A percentile compares a stretch with the other conserved stretches of the same genome.
phyloP scores from a whole-genome alignment of 116 monocot species.

The Phalaenopsis hybrid region DNA sequence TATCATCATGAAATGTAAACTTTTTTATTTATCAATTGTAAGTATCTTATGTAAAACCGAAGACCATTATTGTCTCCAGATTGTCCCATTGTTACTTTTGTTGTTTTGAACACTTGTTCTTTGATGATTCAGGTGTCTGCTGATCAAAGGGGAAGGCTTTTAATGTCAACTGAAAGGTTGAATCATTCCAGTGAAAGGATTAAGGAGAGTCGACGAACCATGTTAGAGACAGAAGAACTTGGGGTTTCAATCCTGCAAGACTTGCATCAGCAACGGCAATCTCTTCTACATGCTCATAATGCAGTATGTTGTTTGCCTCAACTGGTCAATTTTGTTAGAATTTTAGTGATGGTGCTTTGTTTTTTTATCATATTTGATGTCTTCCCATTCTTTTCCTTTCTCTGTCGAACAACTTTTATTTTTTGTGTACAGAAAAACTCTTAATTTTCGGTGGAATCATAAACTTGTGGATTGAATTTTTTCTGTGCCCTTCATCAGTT shows the following conservation, averaged over 20 bases:
- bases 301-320: conserved; percentile 14
- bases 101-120: neutral
- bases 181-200: conserved; percentile 47
- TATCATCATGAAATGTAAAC: neutral
- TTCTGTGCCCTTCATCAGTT: neutral
- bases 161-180: conserved; percentile 41
- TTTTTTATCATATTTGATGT: neutral
- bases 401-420: no score
- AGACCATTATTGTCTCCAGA: neutral
- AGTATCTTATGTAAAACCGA: neutral
- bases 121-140: conserved; percentile 31
- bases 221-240: conserved; percentile 58
- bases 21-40: neutral
- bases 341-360: neutral
- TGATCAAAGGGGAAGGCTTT: conserved; percentile 51
- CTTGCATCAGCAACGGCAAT: conserved; percentile 27
- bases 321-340: conserved; percentile 2
- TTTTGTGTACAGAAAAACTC: no score
- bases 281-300: conserved; percentile 27
- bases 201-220: conserved; percentile 46
- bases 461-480: neutral
- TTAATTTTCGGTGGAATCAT: neutral
- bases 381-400: neutral
- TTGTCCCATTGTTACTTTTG: neutral
- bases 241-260: conserved; percentile 60